Conservation (phyloP, 441 rosid species). For the Populus hybrid region DNA sequence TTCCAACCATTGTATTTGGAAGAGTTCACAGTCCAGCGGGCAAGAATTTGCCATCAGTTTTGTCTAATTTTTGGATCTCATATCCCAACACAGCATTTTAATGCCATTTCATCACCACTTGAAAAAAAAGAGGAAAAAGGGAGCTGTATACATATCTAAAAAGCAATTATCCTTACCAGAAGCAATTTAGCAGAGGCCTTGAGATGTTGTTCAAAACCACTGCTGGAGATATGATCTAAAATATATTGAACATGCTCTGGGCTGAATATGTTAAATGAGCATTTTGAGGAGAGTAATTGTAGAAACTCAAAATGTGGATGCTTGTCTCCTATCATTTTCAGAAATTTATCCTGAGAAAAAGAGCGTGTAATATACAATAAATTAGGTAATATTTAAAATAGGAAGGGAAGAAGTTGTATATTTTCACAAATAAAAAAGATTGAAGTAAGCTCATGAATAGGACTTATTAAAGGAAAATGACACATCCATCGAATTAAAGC, state of each 20-base stretch:
- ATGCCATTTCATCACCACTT: not conserved
- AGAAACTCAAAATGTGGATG: slow-evolving; percentile 73
- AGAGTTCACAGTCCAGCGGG: not conserved
- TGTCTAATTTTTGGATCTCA: slow-evolving; percentile 6
- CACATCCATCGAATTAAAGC: not conserved
- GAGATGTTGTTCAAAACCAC: slow-evolving; percentile 31
- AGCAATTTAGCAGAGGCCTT: slow-evolving; percentile 64
- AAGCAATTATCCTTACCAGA: slow-evolving; percentile 52
- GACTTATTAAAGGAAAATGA: not conserved
- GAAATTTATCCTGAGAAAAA: slow-evolving; percentile 65
- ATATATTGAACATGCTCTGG: slow-evolving; percentile 63
- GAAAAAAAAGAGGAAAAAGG: not conserved
- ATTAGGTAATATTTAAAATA: too few relatives aligned
- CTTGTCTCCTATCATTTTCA: slow-evolving; percentile 61
- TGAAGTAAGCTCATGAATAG: slow-evolving; percentile 14
- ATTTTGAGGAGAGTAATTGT: slow-evolving; percentile 57
- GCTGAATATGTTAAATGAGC: slow-evolving; percentile 68
- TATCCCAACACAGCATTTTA: slow-evolving; percentile 7
- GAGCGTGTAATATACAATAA: not conserved
- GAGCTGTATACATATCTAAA: not conserved
- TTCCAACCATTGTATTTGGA: not conserved
- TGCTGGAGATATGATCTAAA: slow-evolving; percentile 50
- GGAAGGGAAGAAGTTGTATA: not conserved
- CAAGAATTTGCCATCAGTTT: not conserved
- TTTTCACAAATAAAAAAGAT: not conserved